A percentile compares a stretch with the other conserved stretches of the same genome.
Conservation (phyloP, 164 flowering plant species). For the Aristolochia fimbriata region DNA sequence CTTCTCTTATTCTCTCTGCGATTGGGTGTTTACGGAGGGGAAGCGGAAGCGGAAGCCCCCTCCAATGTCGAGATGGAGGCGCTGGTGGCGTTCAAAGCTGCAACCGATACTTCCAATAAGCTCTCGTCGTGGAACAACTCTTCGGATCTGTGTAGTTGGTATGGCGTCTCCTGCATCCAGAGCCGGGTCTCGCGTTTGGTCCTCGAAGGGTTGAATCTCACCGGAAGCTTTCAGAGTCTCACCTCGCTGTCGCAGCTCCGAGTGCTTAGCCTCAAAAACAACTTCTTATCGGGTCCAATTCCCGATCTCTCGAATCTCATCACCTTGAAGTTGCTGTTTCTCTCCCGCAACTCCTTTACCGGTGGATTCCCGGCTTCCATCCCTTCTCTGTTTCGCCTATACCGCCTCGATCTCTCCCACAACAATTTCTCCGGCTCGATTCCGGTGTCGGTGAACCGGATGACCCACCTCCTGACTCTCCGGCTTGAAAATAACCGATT, state of each 20-base stretch:
- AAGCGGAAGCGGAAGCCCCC: slow-evolving; percentile 11
- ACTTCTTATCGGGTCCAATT: slow-evolving; percentile 40
- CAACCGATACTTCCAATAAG: slow-evolving; percentile 32
- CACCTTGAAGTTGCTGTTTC: slow-evolving; percentile 52
- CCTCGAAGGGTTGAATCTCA: slow-evolving; percentile 50
- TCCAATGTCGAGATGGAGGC: slow-evolving; percentile 34
- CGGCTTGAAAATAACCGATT: slow-evolving; percentile 58
- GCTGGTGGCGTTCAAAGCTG: slow-evolving; percentile 51
- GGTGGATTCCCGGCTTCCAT: slow-evolving; percentile 49
- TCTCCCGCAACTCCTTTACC: slow-evolving; percentile 52
- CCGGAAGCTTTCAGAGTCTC: slow-evolving; percentile 28
- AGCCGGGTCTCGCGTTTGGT: slow-evolving; percentile 59
- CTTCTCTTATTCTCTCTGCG: slow-evolving; percentile 10
- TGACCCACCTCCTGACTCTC: slow-evolving; percentile 60
- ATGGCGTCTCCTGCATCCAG: slow-evolving; percentile 52
- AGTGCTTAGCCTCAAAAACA: slow-evolving; percentile 49
- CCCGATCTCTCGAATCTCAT: slow-evolving; percentile 60
- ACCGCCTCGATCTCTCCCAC: slow-evolving; percentile 71
- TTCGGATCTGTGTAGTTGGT: slow-evolving; percentile 38
- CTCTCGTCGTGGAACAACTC: slow-evolving; percentile 47
- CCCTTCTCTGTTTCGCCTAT: slow-evolving; percentile 31
- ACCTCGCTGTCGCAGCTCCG: slow-evolving; percentile 46
- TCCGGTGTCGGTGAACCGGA: slow-evolving; percentile 33
- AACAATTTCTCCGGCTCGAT: slow-evolving; percentile 57
- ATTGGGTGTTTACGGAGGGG: not conserved